Base-by-base conservation (phyloP, 306 rosid genomes). In the Lotus japonicus region DNA sequence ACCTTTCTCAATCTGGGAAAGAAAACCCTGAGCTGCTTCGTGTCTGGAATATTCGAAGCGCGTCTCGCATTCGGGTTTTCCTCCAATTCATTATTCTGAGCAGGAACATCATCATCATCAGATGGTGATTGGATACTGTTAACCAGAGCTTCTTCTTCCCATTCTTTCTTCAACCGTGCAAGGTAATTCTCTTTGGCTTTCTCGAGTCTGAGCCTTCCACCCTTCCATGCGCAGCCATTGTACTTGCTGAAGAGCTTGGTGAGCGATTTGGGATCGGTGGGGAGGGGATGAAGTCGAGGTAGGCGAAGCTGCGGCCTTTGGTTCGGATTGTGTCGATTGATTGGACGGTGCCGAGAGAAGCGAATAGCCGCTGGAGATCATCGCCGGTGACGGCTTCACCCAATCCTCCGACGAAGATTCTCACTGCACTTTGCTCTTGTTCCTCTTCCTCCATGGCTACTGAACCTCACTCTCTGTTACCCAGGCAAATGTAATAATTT, bases 141-240 rank as follows among this genome's bases (percentile, higher is more conserved):
- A 51, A n/a, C 68, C 58, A 48, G 59, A 38, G 83, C 81, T 0
- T 74, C 83, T 64, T 86, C 81, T 36, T 63, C 88, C 96, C 96
- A 82, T 74, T 92, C 97, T 65, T 74, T 83, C 35, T 58, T 82
- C 84, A 92, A 43, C 7, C 84, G 90, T 11, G 17, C 68, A 19
- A 84, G 82, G 79, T 90, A 92, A 68, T 90, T 81, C 38, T 88
- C 92, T 80, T 80, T 92, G 12, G 98, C 98, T 67, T 85, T 92
- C 81, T 90, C 94, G 51, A 92, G 96, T 72, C 44, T 90, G 9
- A 92, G 68, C 73, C 74, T 90, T 38, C 94, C 96, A 59, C 98
- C 97, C 74, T 92, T 90, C 98, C 98, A 90, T 19, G 76, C 81
- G 73, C 98, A 92, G 58, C 98, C 98, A 84, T 88, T 92, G 51